phyloP scores from a whole-genome alignment of 352 stramenopile genomes.

The Phytophthora hybrid region DNA sequence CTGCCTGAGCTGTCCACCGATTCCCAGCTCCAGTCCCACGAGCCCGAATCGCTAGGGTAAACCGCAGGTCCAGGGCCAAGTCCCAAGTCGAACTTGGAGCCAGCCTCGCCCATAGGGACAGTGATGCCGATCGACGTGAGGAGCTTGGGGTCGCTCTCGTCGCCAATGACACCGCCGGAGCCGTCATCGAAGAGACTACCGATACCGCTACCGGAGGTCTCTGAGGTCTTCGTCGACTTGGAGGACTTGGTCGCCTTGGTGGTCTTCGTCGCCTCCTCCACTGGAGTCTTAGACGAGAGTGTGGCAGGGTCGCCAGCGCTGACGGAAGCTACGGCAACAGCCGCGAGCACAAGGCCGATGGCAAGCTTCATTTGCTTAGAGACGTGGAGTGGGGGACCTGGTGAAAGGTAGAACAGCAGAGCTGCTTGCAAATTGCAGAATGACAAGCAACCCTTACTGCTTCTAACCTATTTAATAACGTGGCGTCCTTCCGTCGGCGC shows the following conservation, averaged over 20 bases:
- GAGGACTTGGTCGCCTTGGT: constrained; percentile 5
- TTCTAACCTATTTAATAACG: constrained; percentile 1
- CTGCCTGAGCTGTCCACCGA: constrained; percentile 14
- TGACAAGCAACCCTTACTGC: constrained; percentile 10
- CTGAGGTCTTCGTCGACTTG: constrained; percentile 11
- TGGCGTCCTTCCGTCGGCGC: constrained; percentile 16
- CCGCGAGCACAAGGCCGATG: constrained; percentile 25
- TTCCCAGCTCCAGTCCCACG: constrained; percentile 26
- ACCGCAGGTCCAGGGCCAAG: constrained; percentile 28
- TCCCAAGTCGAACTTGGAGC: constrained; percentile 11
- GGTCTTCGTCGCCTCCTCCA: constrained; percentile 29
- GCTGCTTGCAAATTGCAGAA: constrained; percentile 29
- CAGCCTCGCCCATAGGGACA: constrained; percentile 17
- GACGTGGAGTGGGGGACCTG: constrained; percentile 2
- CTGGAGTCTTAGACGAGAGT: constrained; percentile 19
- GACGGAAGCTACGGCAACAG: constrained; percentile 14
- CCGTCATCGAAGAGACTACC: constrained; percentile 7
- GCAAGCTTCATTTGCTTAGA: constrained; percentile 23
- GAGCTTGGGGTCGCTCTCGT: constrained; percentile 18
- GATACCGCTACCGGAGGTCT: constrained; percentile 6
- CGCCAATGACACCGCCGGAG: constrained; percentile 1
- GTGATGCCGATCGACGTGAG: constrained; percentile 24
- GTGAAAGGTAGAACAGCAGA: constrained; percentile 9
- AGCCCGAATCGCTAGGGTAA: constrained; percentile 23
- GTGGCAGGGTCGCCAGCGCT: constrained; percentile 24